These are phyloP conservation scores for Abrus pulchellus DNA, from an alignment of 306 rosid genomes.

Conservation along the genomic window DNA sequence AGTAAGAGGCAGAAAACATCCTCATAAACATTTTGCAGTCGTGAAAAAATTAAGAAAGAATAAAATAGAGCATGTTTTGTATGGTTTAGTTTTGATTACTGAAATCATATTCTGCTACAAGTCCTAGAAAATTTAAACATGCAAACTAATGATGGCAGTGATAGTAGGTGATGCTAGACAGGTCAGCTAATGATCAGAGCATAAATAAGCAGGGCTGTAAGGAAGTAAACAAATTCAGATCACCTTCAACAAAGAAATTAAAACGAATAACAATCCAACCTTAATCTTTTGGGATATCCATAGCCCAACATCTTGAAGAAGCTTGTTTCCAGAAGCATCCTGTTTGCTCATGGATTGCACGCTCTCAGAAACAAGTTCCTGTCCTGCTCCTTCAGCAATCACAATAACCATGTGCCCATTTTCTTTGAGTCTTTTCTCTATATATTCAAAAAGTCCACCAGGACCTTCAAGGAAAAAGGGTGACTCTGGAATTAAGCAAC, in stretches of 20 bases:
- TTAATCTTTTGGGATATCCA: constrained; percentile 87
- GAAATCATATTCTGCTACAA: not conserved
- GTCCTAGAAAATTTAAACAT: not conserved
- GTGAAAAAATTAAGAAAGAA: not conserved
- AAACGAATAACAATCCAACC: constrained; percentile 54
- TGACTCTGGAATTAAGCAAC: constrained; percentile 98
- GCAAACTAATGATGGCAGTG: not conserved
- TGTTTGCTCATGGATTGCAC: constrained; percentile 48
- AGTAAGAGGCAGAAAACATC: constrained; percentile 14
- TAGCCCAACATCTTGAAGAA: constrained; percentile 90
- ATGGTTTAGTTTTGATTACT: not conserved
- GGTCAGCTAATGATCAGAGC: not conserved
- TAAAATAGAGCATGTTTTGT: not conserved
- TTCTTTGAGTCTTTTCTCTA: constrained; percentile 79
- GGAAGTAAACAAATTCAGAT: constrained; percentile 20
- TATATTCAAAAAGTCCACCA: constrained; percentile 87
- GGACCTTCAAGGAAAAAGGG: constrained; percentile 93
- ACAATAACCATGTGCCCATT: constrained; percentile 96
- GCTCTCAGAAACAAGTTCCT: constrained; percentile 79
- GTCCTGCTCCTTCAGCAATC: constrained; percentile 99
- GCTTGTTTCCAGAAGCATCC: constrained; percentile 97
- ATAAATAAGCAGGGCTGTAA: not conserved
- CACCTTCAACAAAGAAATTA: constrained; percentile 15
- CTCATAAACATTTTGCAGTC: not conserved
- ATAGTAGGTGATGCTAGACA: not conserved